These are phyloP conservation scores for Candida sonorensis DNA, from an alignment of 805 yeast species.

Conservation along the genomic window DNA sequence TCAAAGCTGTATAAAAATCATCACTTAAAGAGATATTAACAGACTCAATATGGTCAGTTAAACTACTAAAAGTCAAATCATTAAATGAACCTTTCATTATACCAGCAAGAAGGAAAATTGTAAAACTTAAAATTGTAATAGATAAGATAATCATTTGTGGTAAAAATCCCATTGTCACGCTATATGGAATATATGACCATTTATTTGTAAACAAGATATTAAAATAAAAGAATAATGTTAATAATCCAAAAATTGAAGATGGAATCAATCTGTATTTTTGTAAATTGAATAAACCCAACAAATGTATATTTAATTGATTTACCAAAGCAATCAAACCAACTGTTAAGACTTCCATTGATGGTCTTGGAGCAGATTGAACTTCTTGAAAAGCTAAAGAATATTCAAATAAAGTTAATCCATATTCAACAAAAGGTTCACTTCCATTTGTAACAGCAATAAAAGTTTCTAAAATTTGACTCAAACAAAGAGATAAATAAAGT, in stretches of 20 bases:
- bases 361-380: conserved; percentile 43
- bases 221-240: conserved; percentile 42
- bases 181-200: conserved; percentile 44
- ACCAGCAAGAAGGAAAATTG: conserved; percentile 52
- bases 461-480: conserved; percentile 60
- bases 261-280: conserved; percentile 56
- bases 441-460: conserved; percentile 55
- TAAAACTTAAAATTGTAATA: conserved; percentile 44
- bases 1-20: conserved; percentile 59
- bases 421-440: conserved; percentile 49
- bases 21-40: conserved; percentile 40
- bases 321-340: conserved; percentile 49
- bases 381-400: conserved; percentile 74
- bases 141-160: conserved; percentile 57
- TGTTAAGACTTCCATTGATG: conserved; percentile 45
- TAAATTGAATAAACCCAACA: conserved; percentile 48
- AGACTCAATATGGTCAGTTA: conserved; percentile 28
- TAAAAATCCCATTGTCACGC: conserved; percentile 50
- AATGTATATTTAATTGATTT: conserved; percentile 56
- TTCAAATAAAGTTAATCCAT: conserved; percentile 69
- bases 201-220: conserved; percentile 34
- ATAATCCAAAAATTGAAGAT: conserved; percentile 51
- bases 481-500: conserved; percentile 48
- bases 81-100: conserved; percentile 38
- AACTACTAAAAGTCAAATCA: conserved; percentile 27